Evolutionary conservation across 805 yeast species (phyloP), one percentile per base, ranked within the genome.

Genomic region (Myxozyma geophila): DNA sequence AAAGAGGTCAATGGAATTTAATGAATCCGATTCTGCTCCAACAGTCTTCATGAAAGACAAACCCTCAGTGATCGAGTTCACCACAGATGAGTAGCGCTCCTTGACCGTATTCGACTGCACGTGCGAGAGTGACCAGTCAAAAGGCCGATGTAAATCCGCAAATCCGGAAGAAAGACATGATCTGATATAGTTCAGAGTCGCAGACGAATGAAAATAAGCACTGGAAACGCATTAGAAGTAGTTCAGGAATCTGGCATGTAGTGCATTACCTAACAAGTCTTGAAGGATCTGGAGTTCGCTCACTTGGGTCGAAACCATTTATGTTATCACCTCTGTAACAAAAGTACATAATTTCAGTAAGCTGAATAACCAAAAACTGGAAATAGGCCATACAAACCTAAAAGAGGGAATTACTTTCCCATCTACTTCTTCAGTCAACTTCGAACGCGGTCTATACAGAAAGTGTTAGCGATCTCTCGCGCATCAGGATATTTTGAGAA

Each of bases 171-270:
- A 67, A 19, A 78, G 70, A 2, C 74, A 66, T 10, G 75, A 60
- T 35, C 81, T 64, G 51, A 78, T 77, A 69, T 72, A 78, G 69
- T 78, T 78, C 62, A 78, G 68, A 5, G 81, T 78, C 7, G 82
- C 81, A 12, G 81, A 79, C 2, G 82, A 79, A 66, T 78, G 81
- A 71, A 78, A 79, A 67, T 78, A 78, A 15, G 81, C 77, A 50
- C 74, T 75, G 15, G 3, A 41, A 2, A 23, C 15, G 2, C 5
- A 19, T 33, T 6, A 23, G 17, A 35, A 21, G 12, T 23, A 35
- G 12, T 15, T 15, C n/a, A 43, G 15, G 40, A 12, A 7, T 19
- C n/a, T n/a, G 15, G 28, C 15, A 35, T 15, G 33, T 9, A 7
- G 19, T 8, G 8, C 17, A 13, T 44, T 51, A 63, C 67, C 67